phyloP scores from a whole-genome alignment of 2,329 filamentous ascomycete species.

The Aspergillus spinulosporus region DNA sequence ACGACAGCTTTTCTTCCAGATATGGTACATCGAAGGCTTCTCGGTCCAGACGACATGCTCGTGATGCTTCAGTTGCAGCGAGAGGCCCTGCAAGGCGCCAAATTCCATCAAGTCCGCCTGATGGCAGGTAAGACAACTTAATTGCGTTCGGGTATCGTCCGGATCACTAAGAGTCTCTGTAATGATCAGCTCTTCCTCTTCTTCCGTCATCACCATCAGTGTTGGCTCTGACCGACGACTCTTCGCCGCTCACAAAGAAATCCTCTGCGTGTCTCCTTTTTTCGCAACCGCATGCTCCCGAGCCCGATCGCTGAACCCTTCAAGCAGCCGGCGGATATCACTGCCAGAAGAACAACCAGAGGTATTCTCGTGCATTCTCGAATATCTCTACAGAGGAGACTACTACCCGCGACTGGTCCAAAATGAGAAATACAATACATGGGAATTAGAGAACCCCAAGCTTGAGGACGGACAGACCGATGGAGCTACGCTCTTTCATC shows the following conservation, averaged over 20 bases:
- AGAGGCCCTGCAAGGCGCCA: conserved; percentile 32
- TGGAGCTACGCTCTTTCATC: conserved; percentile 70
- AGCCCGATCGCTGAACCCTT: conserved; percentile 54
- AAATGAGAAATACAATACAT: conserved; percentile 76
- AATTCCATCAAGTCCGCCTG: conserved; percentile 34
- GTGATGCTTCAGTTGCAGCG: conserved; percentile 30
- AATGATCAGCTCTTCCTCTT: conserved; percentile 55
- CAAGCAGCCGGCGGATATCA: conserved; percentile 66
- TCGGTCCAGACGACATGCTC: conserved; percentile 35
- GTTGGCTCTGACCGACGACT: conserved; percentile 80
- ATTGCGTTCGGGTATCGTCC: not conserved
- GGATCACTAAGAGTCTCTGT: not conserved
- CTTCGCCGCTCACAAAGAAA: conserved; percentile 87
- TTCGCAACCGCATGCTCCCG: conserved; percentile 66
- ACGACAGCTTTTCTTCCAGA: conserved; percentile 42
- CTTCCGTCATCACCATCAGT: conserved; percentile 75
- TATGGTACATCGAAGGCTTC: conserved; percentile 46
- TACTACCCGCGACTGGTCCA: conserved; percentile 82
- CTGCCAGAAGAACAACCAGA: conserved; percentile 85
- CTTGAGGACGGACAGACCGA: conserved; percentile 44
- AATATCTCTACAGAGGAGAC: conserved; percentile 92
- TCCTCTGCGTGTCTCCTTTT: conserved; percentile 75
- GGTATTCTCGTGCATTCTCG: conserved; percentile 84
- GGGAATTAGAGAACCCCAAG: conserved; percentile 71
- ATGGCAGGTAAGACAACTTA: conserved; percentile 34